These are phyloP conservation scores for Baudoinia panamericana DNA, from an alignment of 495 filamentous ascomycete species.

Conservation along the genomic window DNA sequence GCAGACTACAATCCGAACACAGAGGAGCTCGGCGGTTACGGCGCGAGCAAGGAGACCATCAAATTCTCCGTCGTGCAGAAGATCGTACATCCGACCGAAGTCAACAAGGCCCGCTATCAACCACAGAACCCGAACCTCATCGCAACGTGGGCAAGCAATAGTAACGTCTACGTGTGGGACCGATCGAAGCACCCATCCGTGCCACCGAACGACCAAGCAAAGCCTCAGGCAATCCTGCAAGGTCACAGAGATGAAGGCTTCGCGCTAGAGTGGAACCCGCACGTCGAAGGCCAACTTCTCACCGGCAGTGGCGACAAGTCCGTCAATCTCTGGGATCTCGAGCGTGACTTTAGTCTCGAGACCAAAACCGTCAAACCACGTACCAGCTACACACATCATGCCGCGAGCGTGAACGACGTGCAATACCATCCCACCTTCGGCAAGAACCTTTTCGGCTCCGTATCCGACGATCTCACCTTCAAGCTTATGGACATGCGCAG, in stretches of 20 bases:
- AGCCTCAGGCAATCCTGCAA: slow-evolving; percentile 67
- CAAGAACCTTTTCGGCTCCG: slow-evolving; percentile 70
- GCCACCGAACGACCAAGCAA: slow-evolving; percentile 34
- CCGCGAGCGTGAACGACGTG: slow-evolving; percentile 88
- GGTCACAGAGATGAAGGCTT: slow-evolving; percentile 92
- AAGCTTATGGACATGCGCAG: slow-evolving; percentile 77
- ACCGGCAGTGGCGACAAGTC: slow-evolving; percentile 86
- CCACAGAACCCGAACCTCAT: slow-evolving; percentile 97
- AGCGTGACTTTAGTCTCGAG: slow-evolving; percentile 5
- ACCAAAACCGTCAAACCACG: slow-evolving; percentile 52
- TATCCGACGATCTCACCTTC: slow-evolving; percentile 88
- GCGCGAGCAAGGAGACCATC: slow-evolving; percentile 51
- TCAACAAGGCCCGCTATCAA: slow-evolving; percentile 97
- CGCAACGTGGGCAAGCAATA: slow-evolving; percentile 82
- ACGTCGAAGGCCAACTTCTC: slow-evolving; percentile 65
- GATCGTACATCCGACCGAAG: slow-evolving; percentile 91
- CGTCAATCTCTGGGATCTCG: slow-evolving; percentile 69
- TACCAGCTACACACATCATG: slow-evolving; percentile 74
- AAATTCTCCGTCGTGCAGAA: slow-evolving; percentile 86
- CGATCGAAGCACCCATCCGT: slow-evolving; percentile 74
- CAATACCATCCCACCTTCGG: slow-evolving; percentile 72
- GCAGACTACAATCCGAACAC: slow-evolving; percentile 80
- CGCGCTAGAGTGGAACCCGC: slow-evolving; percentile 83
- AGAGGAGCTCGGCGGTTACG: slow-evolving; percentile 89
- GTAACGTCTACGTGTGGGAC: slow-evolving; percentile 83